Percentiles rank a stretch among this genome's conserved stretches.
These are phyloP conservation scores for Centrapalus pauciflorus DNA, from an alignment of 129 eudicot genomes.

Conservation along the genomic window DNA sequence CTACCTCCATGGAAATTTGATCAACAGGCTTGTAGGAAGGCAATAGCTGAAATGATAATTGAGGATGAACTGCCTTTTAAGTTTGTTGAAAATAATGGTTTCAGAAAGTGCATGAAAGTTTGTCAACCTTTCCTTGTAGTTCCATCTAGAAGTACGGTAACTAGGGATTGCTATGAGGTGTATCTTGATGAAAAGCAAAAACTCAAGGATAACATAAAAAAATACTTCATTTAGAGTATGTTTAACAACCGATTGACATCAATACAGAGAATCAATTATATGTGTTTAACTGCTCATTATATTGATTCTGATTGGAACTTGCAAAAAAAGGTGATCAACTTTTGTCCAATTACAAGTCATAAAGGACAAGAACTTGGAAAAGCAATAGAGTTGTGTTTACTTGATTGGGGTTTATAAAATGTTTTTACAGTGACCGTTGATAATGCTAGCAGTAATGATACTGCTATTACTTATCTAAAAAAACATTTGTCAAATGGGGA, in stretches of 20 bases:
- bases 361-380: slow-evolving; percentile 10
- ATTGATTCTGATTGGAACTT: slow-evolving; percentile 23
- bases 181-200: background rate
- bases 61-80: too few species aligned
- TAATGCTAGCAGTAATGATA: slow-evolving; percentile 10
- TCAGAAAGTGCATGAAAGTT: too few species aligned
- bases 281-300: slow-evolving; percentile 28
- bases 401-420: slow-evolving; percentile 6
- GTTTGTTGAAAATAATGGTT: too few species aligned
- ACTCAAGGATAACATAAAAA: background rate
- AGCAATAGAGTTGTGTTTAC: background rate
- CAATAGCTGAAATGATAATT: too few species aligned
- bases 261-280: slow-evolving; percentile 10
- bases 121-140: background rate
- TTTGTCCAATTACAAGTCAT: slow-evolving; percentile 6
- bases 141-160: background rate
- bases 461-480: slow-evolving; percentile 10
- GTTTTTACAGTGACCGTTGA: slow-evolving; percentile 17
- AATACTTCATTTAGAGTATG: background rate
- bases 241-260: slow-evolving; percentile 23
- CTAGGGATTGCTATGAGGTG: background rate
- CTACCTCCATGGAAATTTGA: too few species aligned
- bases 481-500: slow-evolving; percentile 2
- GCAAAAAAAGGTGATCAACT: slow-evolving; percentile 7
- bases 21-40: too few species aligned